Percentiles rank a stretch among this genome's conserved stretches.
Conservation (phyloP, 768 basidiomycete species). For the Suillus subalutaceus region DNA sequence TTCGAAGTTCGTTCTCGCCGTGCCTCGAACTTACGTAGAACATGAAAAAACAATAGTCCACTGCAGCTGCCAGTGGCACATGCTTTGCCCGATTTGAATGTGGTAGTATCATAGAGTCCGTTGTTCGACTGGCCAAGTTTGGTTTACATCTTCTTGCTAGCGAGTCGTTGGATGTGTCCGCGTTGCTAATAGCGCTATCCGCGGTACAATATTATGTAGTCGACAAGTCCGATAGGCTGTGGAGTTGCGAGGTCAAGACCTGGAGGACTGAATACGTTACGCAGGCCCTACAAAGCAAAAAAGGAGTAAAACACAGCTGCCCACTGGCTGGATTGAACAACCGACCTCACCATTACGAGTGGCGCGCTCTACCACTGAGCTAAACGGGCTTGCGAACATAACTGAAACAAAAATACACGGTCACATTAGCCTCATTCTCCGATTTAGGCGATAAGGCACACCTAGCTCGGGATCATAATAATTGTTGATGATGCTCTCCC, state of each 20-base stretch:
- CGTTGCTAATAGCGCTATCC: background rate
- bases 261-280: too few species aligned
- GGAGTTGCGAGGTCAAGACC: background rate
- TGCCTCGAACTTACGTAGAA: too few species aligned
- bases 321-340: constrained; percentile 44
- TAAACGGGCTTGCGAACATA: constrained; percentile 41
- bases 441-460: background rate
- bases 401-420: accelerated
- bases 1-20: too few species aligned
- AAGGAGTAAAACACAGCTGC: constrained; percentile 16
- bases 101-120: too few species aligned
- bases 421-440: background rate
- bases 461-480: too few species aligned
- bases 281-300: background rate
- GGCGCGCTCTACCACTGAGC: constrained; percentile 66
- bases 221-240: background rate
- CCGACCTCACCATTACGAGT: constrained; percentile 53
- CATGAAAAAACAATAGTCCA: too few species aligned
- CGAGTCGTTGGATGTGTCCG: background rate
- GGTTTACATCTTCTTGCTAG: background rate
- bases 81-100: too few species aligned
- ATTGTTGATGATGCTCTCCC: too few species aligned
- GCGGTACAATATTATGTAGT: background rate
- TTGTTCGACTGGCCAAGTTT: background rate
- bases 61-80: too few species aligned